A percentile compares a stretch with the other conserved stretches of the same genome.
Evolutionary conservation across 768 basidiomycete species (phyloP).

Genomic region (Boletus tomentosulus): DNA sequence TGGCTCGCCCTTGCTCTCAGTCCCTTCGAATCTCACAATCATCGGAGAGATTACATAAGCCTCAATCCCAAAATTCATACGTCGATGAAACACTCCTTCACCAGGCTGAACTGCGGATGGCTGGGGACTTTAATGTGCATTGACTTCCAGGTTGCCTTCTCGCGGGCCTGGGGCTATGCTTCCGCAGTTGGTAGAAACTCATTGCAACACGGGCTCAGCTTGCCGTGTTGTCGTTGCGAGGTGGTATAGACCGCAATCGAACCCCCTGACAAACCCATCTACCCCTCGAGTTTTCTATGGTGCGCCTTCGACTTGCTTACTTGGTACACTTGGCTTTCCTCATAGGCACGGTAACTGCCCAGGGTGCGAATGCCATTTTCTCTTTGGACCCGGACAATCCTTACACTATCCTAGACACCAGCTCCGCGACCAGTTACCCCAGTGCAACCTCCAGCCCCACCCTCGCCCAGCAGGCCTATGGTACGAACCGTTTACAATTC

Average conservation of each 20-base stretch:
- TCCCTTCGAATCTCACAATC: neutral
- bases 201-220: neutral
- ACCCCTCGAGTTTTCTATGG: neutral
- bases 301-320: neutral
- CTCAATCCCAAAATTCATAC: neutral
- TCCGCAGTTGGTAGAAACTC: neutral
- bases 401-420: slow-evolving; percentile 3
- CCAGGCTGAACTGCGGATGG: neutral
- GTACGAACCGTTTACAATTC: neutral
- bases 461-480: slow-evolving; percentile 2
- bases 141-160: neutral
- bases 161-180: neutral
- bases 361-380: neutral
- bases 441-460: slow-evolving; percentile 7
- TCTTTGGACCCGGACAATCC: neutral
- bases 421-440: neutral
- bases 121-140: neutral
- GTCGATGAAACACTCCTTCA: neutral
- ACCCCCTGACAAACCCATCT: neutral
- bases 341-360: slow-evolving; percentile 1
- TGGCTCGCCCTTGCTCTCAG: neutral
- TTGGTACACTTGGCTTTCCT: neutral
- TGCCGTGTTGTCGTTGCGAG: neutral
- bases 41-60: neutral
- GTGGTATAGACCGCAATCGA: neutral